These are phyloP conservation scores for Aspergillus sp. DNA, from an alignment of 2,329 filamentous ascomycete species.

Conservation along the genomic window DNA sequence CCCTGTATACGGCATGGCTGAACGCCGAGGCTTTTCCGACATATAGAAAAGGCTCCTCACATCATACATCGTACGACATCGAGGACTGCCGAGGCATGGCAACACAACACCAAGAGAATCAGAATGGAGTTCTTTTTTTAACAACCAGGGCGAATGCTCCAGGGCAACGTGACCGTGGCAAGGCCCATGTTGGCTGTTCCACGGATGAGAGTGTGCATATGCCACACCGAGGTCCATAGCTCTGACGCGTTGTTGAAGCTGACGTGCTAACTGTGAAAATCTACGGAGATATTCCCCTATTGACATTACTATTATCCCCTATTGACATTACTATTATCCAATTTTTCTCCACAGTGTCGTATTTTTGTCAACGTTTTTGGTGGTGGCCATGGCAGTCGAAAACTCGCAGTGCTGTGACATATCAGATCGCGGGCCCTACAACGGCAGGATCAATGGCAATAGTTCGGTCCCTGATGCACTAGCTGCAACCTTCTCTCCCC, in stretches of 20 bases:
- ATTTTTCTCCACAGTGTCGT: too few species aligned
- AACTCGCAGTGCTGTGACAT: neutral
- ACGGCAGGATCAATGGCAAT: slow-evolving; percentile 1
- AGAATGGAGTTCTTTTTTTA: neutral
- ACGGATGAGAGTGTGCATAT: neutral
- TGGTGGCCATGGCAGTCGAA: neutral
- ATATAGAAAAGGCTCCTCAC: neutral
- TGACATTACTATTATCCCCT: too few species aligned
- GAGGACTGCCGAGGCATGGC: neutral
- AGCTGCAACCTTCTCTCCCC: neutral
- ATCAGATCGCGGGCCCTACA: neutral
- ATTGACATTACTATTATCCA: too few species aligned
- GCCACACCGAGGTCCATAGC: neutral
- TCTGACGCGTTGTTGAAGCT: too few species aligned
- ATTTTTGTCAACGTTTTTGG: too few species aligned
- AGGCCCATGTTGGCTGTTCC: neutral
- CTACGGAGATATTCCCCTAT: too few species aligned
- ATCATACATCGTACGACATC: neutral
- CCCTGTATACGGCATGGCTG: neutral
- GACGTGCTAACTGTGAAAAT: too few species aligned
- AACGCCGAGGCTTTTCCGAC: neutral
- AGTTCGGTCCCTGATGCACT: neutral
- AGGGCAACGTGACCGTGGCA: neutral
- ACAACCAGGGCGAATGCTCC: neutral
- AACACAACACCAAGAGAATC: neutral